Conservation (phyloP, 176 grass and related monocot species). For the Paspalum notatum region DNA sequence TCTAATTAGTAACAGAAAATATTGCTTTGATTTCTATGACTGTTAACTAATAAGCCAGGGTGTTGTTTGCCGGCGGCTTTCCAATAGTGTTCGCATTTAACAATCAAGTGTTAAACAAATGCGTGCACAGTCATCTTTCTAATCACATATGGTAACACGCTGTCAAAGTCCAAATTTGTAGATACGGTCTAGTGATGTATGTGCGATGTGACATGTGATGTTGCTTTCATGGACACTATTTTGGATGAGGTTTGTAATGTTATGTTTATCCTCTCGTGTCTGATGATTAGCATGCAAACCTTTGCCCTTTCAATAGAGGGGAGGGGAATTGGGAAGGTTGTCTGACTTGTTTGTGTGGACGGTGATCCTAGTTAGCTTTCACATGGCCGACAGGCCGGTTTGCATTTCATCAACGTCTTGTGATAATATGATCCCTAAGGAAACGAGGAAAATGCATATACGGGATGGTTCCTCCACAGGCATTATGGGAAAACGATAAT, state of each 20-base stretch:
- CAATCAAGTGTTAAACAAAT: not conserved
- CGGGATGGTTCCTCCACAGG: no score
- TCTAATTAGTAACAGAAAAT: no score
- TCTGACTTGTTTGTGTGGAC: not conserved
- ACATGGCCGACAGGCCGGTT: not conserved
- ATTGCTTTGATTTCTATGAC: no score
- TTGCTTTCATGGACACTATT: conserved; percentile 30
- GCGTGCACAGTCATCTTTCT: not conserved
- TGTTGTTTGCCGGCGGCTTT: not conserved
- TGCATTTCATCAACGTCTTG: no score
- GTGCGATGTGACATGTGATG: conserved; percentile 15
- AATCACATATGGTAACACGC: not conserved
- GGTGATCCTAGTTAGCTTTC: not conserved
- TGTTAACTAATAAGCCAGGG: not conserved
- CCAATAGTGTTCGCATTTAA: not conserved
- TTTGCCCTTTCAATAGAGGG: not conserved
- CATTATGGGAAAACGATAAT: no score
- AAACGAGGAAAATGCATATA: not conserved
- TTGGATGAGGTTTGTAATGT: conserved; percentile 4
- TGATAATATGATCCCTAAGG: no score
- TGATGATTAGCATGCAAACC: not conserved
- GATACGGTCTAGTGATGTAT: not conserved
- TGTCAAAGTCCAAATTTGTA: not conserved
- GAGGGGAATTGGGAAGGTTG: not conserved
- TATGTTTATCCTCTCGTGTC: not conserved